Evolutionary conservation across 768 basidiomycete genomes (phyloP).

Genomic region (Macrolepiota albuminosa): DNA sequence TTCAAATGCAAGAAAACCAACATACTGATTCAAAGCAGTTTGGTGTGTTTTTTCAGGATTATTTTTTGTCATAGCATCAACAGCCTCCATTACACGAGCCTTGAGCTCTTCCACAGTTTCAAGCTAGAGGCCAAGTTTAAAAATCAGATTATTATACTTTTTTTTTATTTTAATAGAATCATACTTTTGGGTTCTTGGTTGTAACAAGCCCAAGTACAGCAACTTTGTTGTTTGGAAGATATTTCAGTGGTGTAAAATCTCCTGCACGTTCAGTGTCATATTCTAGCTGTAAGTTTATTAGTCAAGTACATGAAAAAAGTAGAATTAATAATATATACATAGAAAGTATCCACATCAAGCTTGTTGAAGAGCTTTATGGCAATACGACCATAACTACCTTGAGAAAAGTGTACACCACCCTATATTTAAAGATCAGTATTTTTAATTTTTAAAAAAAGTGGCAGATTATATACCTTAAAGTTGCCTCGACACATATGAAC

Average conservation of each 20-base stretch:
- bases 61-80: slow-evolving; percentile 40
- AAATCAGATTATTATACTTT: not conserved
- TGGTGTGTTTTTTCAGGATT: slow-evolving; percentile 38
- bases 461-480: slow-evolving; percentile 33
- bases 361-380: slow-evolving; percentile 50
- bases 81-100: slow-evolving; percentile 49
- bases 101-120: slow-evolving; percentile 47
- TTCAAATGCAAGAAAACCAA: slow-evolving; percentile 5
- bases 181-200: slow-evolving; percentile 41
- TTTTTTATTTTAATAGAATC: not conserved
- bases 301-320: slow-evolving; percentile 8
- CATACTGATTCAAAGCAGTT: slow-evolving; percentile 49
- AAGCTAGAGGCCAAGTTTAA: slow-evolving; percentile 26
- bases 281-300: slow-evolving; percentile 40
- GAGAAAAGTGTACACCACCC: slow-evolving; percentile 49
- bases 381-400: slow-evolving; percentile 57
- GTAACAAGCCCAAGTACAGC: slow-evolving; percentile 48
- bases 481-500: slow-evolving; percentile 61
- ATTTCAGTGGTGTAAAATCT: slow-evolving; percentile 50
- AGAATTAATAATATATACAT: slow-evolving; percentile 22
- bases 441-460: slow-evolving; percentile 10
- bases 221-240: slow-evolving; percentile 43
- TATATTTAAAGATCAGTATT: slow-evolving; percentile 7
- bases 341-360: slow-evolving; percentile 54
- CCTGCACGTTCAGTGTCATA: slow-evolving; percentile 64